Evolutionary conservation across 1,284 basidiomycete genomes (phyloP).

Genomic region (Sanghuangporus sanghuang): DNA sequence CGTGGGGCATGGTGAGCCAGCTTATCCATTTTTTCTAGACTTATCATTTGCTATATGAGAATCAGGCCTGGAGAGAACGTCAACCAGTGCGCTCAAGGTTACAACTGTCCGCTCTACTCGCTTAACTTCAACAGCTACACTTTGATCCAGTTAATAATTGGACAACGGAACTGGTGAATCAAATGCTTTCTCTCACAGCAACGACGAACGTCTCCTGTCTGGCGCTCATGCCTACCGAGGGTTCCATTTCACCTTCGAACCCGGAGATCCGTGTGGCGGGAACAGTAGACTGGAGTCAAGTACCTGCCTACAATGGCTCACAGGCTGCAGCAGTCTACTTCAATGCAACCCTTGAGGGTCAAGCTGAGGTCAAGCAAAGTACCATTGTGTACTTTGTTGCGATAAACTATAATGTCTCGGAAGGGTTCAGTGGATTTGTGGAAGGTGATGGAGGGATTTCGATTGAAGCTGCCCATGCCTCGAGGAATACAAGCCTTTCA

Average conservation of each 20-base stretch:
- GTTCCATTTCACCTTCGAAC: conserved; percentile 39
- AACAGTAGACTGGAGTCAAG: conserved; percentile 56
- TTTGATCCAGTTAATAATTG: conserved; percentile 47
- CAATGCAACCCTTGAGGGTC: not conserved
- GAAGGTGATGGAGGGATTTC: conserved; percentile 59
- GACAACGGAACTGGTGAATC: conserved; percentile 62
- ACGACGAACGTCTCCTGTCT: conserved; percentile 51
- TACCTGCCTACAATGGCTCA: conserved; percentile 23
- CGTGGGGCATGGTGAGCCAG: conserved; percentile 47
- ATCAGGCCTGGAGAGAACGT: conserved; percentile 57
- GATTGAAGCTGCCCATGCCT: conserved; percentile 57
- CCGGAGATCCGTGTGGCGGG: conserved; percentile 53
- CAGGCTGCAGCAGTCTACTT: not conserved
- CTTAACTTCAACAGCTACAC: conserved; percentile 50
- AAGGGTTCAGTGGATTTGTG: conserved; percentile 38
- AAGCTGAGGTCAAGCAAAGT: not conserved
- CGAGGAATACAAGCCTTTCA: conserved; percentile 45
- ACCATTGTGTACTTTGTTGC: conserved; percentile 1
- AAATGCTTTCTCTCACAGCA: conserved; percentile 48
- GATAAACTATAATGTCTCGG: not conserved
- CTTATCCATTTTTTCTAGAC: not conserved
- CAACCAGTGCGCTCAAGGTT: conserved; percentile 46
- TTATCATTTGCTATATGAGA: not conserved
- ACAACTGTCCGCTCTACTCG: conserved; percentile 47
- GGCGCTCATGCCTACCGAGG: conserved; percentile 38